These are phyloP conservation scores for Ramalina intermedia DNA, from an alignment of 495 filamentous ascomycete genomes.

Conservation along the genomic window DNA sequence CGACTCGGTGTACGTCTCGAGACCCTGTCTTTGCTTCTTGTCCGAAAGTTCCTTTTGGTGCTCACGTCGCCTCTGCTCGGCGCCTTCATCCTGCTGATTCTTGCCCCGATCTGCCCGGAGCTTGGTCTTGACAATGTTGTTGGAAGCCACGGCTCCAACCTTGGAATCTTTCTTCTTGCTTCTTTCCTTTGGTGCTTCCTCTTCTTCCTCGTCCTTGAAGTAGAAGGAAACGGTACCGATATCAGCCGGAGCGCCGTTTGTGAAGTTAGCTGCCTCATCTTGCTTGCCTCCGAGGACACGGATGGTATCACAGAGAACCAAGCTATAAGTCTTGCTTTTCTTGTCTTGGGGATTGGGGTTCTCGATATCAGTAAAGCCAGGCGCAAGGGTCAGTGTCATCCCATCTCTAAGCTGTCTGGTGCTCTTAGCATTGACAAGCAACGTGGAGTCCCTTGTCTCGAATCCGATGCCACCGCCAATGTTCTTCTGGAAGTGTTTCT, in stretches of 20 bases:
- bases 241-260: conserved; percentile 77
- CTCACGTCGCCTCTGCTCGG: conserved; percentile 72
- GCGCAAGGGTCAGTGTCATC: conserved; percentile 85
- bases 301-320: conserved; percentile 85
- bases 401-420: conserved; percentile 72
- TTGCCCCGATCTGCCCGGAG: conserved; percentile 79
- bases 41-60: conserved; percentile 83
- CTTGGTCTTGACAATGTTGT: conserved; percentile 87
- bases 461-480: conserved; percentile 86
- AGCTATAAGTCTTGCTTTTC: conserved; percentile 71
- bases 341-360: conserved; percentile 73
- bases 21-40: conserved; percentile 79
- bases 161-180: conserved; percentile 75
- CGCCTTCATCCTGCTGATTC: conserved; percentile 66
- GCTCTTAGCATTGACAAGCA: conserved; percentile 76
- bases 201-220: conserved; percentile 83
- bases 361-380: conserved; percentile 75
- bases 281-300: conserved; percentile 60
- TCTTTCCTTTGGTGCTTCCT: conserved; percentile 42
- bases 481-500: conserved; percentile 82
- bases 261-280: conserved; percentile 53
- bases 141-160: conserved; percentile 69
- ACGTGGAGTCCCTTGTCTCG: conserved; percentile 67
- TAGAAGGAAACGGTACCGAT: conserved; percentile 90
- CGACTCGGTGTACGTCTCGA: conserved; percentile 65